These are phyloP conservation scores for Corymbia maculata DNA, from an alignment of 345 rosid genomes.

Conservation along the genomic window DNA sequence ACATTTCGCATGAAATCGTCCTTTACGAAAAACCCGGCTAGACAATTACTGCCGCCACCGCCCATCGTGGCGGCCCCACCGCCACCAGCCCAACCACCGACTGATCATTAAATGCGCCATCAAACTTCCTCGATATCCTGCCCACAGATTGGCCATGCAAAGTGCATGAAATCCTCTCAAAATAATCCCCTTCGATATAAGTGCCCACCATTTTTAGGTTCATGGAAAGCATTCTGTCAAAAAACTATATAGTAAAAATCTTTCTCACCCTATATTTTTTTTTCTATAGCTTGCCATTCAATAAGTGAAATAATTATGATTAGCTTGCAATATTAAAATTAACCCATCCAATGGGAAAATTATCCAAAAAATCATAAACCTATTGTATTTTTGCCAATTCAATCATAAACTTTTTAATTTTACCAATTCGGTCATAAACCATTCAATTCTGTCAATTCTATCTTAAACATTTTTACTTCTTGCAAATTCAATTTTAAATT, in stretches of 20 bases:
- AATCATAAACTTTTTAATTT: no score
- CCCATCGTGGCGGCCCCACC: neutral
- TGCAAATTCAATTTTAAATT: no score
- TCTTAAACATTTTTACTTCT: no score
- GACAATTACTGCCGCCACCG: neutral
- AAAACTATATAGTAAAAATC: neutral
- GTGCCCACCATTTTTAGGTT: neutral
- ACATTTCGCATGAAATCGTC: neutral
- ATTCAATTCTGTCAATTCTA: no score
- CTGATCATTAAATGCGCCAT: neutral
- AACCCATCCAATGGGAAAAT: neutral
- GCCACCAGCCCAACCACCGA: neutral
- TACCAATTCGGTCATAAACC: no score
- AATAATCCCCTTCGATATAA: neutral
- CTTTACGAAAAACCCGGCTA: neutral
- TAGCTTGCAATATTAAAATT: neutral
- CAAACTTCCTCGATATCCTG: neutral
- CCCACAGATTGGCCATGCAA: neutral
- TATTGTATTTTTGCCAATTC: no score
- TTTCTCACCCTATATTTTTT: neutral
- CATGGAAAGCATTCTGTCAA: neutral
- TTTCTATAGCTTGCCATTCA: neutral
- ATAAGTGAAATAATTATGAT: neutral
- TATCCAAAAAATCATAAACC: no score
- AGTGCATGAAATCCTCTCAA: neutral